These are phyloP conservation scores for Arthrobotrys pseudoclavata DNA, from an alignment of 2,329 filamentous ascomycete genomes.

Conservation along the genomic window DNA sequence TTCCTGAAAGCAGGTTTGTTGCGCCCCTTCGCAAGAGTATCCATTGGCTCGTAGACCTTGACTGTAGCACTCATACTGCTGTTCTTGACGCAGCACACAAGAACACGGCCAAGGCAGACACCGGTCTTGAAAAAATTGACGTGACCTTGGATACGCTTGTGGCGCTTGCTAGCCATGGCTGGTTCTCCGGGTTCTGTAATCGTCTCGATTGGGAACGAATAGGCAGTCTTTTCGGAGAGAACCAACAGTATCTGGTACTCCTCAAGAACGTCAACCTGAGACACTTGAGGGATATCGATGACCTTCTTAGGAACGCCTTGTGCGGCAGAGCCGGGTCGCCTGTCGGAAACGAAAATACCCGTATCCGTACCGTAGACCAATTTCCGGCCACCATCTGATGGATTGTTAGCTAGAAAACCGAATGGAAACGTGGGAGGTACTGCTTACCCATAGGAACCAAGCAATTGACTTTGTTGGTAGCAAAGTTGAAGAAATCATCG, in stretches of 20 bases:
- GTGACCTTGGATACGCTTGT: slow-evolving; percentile 96
- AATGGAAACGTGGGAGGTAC: neutral
- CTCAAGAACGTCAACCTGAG: slow-evolving; percentile 95
- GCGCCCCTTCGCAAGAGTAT: slow-evolving; percentile 91
- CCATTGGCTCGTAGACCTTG: slow-evolving; percentile 99
- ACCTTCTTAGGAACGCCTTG: slow-evolving; percentile 79
- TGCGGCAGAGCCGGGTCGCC: slow-evolving; percentile 84
- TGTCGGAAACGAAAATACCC: slow-evolving; percentile 91
- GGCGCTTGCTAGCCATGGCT: slow-evolving; percentile 82
- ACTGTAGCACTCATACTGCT: slow-evolving; percentile 93
- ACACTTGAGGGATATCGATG: slow-evolving; percentile 87
- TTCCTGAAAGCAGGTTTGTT: slow-evolving; percentile 96
- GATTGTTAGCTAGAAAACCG: slow-evolving; percentile 24
- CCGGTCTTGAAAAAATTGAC: slow-evolving; percentile 99
- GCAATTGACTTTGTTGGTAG: slow-evolving; percentile 90
- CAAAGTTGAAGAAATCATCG: slow-evolving; percentile 86
- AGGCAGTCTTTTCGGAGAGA: slow-evolving; percentile 90
- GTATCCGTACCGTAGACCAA: slow-evolving; percentile 94
- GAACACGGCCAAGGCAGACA: slow-evolving; percentile 90
- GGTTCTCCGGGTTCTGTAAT: slow-evolving; percentile 83
- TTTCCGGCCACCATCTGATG: slow-evolving; percentile 88
- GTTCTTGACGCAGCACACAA: slow-evolving; percentile 97
- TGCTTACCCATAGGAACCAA: slow-evolving; percentile 87
- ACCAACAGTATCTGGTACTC: slow-evolving; percentile 94
- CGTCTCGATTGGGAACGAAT: slow-evolving; percentile 88